phyloP scores from a whole-genome alignment of 148 eudicot species.

The Pouteria glomerata region DNA sequence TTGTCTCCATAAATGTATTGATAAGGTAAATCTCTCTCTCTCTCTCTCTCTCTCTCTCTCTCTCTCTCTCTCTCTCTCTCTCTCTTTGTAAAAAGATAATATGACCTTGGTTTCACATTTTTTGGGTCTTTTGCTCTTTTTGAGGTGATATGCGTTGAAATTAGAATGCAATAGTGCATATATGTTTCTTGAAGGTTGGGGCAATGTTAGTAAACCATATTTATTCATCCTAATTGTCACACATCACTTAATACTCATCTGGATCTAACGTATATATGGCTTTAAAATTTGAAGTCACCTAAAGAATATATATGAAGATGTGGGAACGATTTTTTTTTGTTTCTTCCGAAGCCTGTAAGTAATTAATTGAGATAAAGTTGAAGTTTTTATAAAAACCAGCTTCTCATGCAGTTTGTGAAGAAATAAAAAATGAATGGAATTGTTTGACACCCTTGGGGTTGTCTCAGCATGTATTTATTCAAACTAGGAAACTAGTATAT shows the following conservation, averaged over 20 bases:
- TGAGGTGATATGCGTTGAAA: neutral
- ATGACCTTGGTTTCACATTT: neutral
- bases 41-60: neutral
- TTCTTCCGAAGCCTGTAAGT: neutral
- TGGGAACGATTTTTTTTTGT: neutral
- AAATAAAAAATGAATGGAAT: too few species aligned
- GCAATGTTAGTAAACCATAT: neutral
- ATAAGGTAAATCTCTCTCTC: slow-evolving; percentile 43
- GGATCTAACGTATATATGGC: neutral
- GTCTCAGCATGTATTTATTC: too few species aligned
- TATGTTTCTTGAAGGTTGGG: neutral
- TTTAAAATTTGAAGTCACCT: neutral
- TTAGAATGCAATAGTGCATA: neutral
- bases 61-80: neutral
- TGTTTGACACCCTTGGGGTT: too few species aligned
- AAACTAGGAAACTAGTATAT: too few species aligned
- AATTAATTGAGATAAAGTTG: neutral
- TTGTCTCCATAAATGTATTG: slow-evolving; percentile 79
- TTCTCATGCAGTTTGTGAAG: neutral
- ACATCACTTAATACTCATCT: neutral
- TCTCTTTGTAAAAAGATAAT: neutral
- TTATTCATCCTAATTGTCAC: neutral
- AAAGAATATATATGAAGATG: neutral
- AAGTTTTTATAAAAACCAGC: neutral
- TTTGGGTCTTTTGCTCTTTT: neutral